Evolutionary conservation across 306 rosid species (phyloP).

Genomic region (Inga laurina): DNA sequence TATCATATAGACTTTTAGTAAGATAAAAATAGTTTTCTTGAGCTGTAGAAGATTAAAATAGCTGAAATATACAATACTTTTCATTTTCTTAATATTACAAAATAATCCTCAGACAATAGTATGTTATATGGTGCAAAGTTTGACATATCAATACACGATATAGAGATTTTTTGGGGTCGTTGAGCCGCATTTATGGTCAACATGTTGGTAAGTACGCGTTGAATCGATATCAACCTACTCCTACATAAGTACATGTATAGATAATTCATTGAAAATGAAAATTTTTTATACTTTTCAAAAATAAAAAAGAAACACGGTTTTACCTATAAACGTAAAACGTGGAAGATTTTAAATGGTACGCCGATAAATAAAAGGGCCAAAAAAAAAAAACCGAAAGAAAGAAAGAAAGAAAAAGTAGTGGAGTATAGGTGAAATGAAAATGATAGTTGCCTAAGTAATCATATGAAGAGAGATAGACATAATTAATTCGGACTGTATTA

Average conservation of each 20-base stretch:
- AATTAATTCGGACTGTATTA: neutral
- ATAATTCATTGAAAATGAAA: neutral
- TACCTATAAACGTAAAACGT: slow-evolving; percentile 7
- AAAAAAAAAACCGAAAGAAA: neutral
- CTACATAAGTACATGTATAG: neutral
- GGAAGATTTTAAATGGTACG: slow-evolving; percentile 31
- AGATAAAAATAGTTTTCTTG: no score
- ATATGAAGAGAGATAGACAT: neutral
- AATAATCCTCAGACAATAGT: neutral
- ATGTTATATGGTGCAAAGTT: neutral
- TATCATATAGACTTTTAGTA: no score
- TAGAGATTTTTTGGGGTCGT: neutral
- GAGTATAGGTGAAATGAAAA: slow-evolving; percentile 43
- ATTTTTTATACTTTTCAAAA: no score
- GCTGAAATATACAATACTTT: no score
- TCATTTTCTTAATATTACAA: neutral
- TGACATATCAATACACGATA: neutral
- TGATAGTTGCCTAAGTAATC: slow-evolving; percentile 47
- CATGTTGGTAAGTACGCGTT: neutral
- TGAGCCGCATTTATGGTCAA: neutral
- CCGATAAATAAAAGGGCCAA: neutral
- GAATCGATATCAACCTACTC: neutral
- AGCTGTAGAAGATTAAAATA: no score
- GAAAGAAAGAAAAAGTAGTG: slow-evolving; percentile 23
- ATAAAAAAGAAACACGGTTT: neutral